phyloP scores from a whole-genome alignment of 2,329 filamentous ascomycete genomes.

The Metarhizium guizhouense region DNA sequence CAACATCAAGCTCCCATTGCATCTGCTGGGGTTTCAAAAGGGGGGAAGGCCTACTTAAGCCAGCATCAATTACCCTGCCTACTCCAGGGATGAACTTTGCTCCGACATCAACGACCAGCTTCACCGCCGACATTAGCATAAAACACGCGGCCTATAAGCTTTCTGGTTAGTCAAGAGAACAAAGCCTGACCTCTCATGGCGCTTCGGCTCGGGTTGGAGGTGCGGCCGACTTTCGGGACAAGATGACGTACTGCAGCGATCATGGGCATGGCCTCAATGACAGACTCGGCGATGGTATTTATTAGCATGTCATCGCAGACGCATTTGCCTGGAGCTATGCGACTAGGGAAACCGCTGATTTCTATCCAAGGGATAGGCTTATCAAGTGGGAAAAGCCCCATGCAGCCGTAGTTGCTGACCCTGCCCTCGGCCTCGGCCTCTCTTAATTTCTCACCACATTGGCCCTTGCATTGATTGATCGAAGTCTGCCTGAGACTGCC shows the following conservation, averaged over 20 bases:
- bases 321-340: background rate
- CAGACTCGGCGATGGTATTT: background rate
- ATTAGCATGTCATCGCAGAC: background rate
- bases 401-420: background rate
- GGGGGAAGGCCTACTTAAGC: background rate
- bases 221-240: background rate
- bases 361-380: background rate
- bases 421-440: background rate
- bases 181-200: no score
- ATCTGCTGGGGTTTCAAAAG: no score
- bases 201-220: background rate
- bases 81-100: background rate
- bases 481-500: background rate
- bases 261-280: background rate
- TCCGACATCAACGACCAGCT: slow-evolving; percentile 1
- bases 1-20: background rate
- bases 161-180: background rate
- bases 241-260: background rate
- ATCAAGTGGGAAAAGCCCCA: background rate
- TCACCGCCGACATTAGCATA: slow-evolving; percentile 2
- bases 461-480: background rate
- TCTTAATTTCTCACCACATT: background rate
- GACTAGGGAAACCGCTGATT: background rate
- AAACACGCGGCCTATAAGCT: background rate
- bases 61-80: background rate